A percentile compares a stretch with the other conserved stretches of the same genome.
These are phyloP conservation scores for Clavulina sp. DNA, from an alignment of 768 basidiomycete genomes.

Conservation along the genomic window DNA sequence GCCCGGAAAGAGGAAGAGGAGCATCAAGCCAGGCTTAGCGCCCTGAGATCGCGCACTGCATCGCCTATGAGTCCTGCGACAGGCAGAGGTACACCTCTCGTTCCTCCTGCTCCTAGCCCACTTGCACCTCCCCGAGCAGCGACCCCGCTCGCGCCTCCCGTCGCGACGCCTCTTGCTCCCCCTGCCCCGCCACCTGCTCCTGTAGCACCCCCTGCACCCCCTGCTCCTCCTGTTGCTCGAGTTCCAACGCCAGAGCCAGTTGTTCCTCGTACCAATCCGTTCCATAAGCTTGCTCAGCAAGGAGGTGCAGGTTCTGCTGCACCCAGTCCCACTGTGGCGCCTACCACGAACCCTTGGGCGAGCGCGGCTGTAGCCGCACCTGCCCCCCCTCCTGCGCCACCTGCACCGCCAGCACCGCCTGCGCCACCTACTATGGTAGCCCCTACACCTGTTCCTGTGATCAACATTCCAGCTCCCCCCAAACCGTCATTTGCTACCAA, in stretches of 20 bases:
- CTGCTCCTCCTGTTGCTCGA: slow-evolving; percentile 14
- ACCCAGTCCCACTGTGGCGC: slow-evolving; percentile 17
- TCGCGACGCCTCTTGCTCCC: slow-evolving; percentile 19
- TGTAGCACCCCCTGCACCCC: slow-evolving; percentile 16
- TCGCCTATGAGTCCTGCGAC: slow-evolving; percentile 4
- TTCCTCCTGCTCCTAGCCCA: slow-evolving; percentile 23
- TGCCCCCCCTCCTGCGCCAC: slow-evolving; percentile 15
- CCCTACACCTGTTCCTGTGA: not conserved
- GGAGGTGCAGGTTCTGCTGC: slow-evolving; percentile 6
- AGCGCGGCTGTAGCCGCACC: slow-evolving; percentile 15
- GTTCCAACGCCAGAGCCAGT: no score
- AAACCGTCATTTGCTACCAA: slow-evolving; percentile 45
- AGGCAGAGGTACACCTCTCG: slow-evolving; percentile 18
- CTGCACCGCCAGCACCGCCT: slow-evolving; percentile 26
- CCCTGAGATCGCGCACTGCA: not conserved
- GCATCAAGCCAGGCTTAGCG: slow-evolving; percentile 12
- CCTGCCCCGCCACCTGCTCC: slow-evolving; percentile 19
- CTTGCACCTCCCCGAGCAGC: slow-evolving; percentile 16
- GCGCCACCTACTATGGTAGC: slow-evolving; percentile 10
- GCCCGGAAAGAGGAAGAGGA: slow-evolving; percentile 37
- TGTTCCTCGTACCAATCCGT: slow-evolving; percentile 49
- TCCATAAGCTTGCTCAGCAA: slow-evolving; percentile 46
- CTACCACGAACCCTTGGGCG: slow-evolving; percentile 56
- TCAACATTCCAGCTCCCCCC: no score
- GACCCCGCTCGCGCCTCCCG: slow-evolving; percentile 16